Conservation (phyloP, 2,329 filamentous ascomycete genomes). For the Fusarium cicatricum region DNA sequence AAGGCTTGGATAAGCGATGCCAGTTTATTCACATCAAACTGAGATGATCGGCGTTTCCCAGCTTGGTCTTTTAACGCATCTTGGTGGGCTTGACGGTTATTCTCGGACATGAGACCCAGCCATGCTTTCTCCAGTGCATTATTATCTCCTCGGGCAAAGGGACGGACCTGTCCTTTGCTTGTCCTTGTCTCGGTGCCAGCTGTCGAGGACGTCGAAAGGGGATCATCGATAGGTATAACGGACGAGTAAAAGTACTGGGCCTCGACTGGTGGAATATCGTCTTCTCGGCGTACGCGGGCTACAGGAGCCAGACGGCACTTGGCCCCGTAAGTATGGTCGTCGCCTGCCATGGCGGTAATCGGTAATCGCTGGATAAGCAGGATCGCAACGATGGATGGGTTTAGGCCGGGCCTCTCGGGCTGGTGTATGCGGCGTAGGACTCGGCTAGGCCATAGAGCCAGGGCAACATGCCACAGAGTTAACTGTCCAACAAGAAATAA, state of each 20-base stretch:
- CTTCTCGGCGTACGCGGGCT: slow-evolving; percentile 49
- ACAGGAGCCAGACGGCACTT: slow-evolving; percentile 65
- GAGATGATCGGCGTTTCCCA: slow-evolving; percentile 3
- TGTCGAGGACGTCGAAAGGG: slow-evolving; percentile 72
- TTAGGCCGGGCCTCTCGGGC: slow-evolving; percentile 24
- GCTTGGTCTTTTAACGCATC: slow-evolving; percentile 40
- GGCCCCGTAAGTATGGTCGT: slow-evolving; percentile 65
- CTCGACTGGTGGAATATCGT: slow-evolving; percentile 65
- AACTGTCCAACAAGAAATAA: not conserved
- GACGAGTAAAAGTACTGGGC: slow-evolving; percentile 90
- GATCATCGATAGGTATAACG: slow-evolving; percentile 84
- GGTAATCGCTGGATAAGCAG: not conserved
- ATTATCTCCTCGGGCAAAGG: slow-evolving; percentile 83
- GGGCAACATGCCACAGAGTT: slow-evolving; percentile 8
- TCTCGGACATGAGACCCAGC: slow-evolving; percentile 64
- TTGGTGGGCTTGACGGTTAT: slow-evolving; percentile 58
- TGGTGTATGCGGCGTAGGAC: slow-evolving; percentile 17
- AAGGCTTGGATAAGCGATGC: slow-evolving; percentile 52
- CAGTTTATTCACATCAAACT: slow-evolving; percentile 27
- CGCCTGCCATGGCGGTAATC: slow-evolving; percentile 32
- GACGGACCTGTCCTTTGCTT: slow-evolving; percentile 70
- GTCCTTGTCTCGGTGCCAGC: slow-evolving; percentile 59
- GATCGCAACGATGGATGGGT: slow-evolving; percentile 12
- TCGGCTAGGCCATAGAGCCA: slow-evolving; percentile 34
- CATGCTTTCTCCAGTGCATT: slow-evolving; percentile 81